Conservation (phyloP, 129 eudicot genomes). For the Escallonia rubra region DNA sequence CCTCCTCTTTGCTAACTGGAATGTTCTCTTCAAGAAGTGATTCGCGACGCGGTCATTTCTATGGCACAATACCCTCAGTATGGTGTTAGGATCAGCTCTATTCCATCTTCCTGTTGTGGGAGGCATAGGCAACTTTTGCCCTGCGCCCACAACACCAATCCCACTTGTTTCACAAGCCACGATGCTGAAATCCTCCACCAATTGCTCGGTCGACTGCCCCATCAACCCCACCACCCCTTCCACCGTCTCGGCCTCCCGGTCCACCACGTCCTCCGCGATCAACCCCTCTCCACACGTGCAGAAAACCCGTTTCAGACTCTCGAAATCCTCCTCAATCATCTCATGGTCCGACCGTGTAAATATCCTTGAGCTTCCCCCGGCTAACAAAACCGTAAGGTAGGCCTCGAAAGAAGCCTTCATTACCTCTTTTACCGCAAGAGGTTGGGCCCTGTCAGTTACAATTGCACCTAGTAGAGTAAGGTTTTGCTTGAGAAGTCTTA, state of each 20-base stretch:
- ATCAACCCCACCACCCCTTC: slow-evolving; percentile 73
- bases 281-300: slow-evolving; percentile 53
- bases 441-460: slow-evolving; percentile 66
- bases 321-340: slow-evolving; percentile 81
- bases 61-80: slow-evolving; percentile 75
- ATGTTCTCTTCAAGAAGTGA: slow-evolving; percentile 69
- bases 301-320: slow-evolving; percentile 50
- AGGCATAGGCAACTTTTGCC: slow-evolving; percentile 74
- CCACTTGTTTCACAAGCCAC: slow-evolving; percentile 74
- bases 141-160: slow-evolving; percentile 42
- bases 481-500: slow-evolving; percentile 46
- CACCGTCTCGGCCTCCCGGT: slow-evolving; percentile 53
- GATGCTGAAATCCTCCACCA: slow-evolving; percentile 67
- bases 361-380: slow-evolving; percentile 42
- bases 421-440: slow-evolving; percentile 45
- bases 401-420: slow-evolving; percentile 62
- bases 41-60: slow-evolving; percentile 71
- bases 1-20: slow-evolving; percentile 74
- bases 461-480: slow-evolving; percentile 45
- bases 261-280: slow-evolving; percentile 47
- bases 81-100: slow-evolving; percentile 76
- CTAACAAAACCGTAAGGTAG: slow-evolving; percentile 52
- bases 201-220: slow-evolving; percentile 67
- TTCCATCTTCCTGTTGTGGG: slow-evolving; percentile 90
- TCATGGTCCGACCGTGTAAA: slow-evolving; percentile 33